Conservation (phyloP, 331 rosid species). For the Arachis monticola region DNA sequence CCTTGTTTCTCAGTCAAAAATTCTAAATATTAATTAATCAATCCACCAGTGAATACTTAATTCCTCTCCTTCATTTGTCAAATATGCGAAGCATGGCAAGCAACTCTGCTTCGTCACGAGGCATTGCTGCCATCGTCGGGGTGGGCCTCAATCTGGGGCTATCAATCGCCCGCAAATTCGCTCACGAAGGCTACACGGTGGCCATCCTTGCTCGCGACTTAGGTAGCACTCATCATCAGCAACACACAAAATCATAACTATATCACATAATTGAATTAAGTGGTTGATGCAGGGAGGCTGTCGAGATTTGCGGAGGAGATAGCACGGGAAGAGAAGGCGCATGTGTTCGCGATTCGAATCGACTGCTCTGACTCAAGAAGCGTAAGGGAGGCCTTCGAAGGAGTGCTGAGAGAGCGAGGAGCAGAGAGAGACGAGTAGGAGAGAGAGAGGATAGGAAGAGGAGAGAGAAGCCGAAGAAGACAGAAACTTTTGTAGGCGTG, state of each 20-base stretch:
- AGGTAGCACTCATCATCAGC: constrained; percentile 36
- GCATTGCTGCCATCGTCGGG: constrained; percentile 91
- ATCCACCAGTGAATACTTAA: not conserved
- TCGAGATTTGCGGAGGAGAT: constrained; percentile 91
- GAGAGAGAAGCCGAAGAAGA: too few species aligned
- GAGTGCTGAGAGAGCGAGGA: constrained; percentile 46
- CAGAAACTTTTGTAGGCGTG: too few species aligned
- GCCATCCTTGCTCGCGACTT: constrained; percentile 95
- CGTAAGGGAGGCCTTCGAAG: constrained; percentile 90
- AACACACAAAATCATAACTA: not conserved
- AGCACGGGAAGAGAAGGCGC: constrained; percentile 88
- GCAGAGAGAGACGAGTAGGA: too few species aligned
- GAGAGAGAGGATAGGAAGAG: too few species aligned
- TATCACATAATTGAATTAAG: not conserved
- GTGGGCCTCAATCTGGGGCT: constrained; percentile 95
- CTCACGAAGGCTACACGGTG: constrained; percentile 95
- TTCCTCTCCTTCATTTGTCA: not conserved
- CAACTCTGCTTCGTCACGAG: constrained; percentile 58
- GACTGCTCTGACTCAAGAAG: constrained; percentile 89
- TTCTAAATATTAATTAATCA: not conserved
- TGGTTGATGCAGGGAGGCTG: constrained; percentile 53
- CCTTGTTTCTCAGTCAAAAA: not conserved
- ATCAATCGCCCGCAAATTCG: constrained; percentile 92
- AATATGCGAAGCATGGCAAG: constrained; percentile 66
- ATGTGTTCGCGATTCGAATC: constrained; percentile 91